Conservation (phyloP, 805 yeast species). For the Saturnispora diversa region DNA sequence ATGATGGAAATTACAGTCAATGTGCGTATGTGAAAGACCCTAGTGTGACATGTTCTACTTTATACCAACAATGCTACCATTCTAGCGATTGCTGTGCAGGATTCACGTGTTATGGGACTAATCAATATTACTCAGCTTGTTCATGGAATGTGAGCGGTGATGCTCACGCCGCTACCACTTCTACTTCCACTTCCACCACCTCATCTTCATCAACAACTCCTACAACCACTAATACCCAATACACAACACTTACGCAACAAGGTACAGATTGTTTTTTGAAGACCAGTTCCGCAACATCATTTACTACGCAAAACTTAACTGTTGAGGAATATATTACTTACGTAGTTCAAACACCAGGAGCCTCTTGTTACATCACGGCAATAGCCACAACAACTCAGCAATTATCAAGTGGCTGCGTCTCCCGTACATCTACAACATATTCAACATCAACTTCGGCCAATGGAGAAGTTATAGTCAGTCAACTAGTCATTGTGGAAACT, state of each 20-base stretch:
- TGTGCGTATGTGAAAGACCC: not conserved
- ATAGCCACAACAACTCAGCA: not conserved
- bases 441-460: constrained; percentile 2
- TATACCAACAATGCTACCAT: not conserved
- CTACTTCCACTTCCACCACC: constrained; percentile 6
- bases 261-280: not conserved
- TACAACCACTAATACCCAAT: not conserved
- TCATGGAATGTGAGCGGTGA: no score
- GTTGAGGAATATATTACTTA: not conserved
- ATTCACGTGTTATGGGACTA: not conserved
- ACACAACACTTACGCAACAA: not conserved
- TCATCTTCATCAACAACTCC: constrained; percentile 1
- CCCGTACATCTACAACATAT: constrained; percentile 2
- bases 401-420: no score
- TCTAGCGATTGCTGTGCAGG: not conserved
- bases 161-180: no score
- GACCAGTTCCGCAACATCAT: not conserved
- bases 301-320: not conserved
- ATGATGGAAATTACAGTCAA: not conserved
- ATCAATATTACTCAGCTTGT: no score
- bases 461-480: no score
- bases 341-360: constrained; percentile 2
- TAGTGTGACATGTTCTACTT: not conserved
- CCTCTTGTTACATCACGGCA: not conserved
- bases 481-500: constrained; percentile 1